Base-by-base conservation (phyloP, 2,329 filamentous ascomycete genomes). In the Fusarium pilosicola region DNA sequence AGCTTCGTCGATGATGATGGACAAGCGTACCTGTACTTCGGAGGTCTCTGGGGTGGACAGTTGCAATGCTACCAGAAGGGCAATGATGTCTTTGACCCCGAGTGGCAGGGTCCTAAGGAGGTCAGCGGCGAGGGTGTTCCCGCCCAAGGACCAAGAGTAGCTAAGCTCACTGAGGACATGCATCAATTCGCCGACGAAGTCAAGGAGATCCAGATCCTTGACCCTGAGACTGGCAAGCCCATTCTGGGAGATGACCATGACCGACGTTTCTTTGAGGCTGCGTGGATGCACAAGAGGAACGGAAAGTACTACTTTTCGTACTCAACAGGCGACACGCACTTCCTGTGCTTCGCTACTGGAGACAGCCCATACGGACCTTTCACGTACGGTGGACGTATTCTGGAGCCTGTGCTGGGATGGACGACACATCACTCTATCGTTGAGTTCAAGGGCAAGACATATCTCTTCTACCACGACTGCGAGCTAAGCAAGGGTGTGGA, bases 391-490 rank as follows among this genome's bases (percentile, higher is more conserved):
- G 93, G 93, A 0, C 84, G 89, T 52, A 92, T 95, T 62, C 80
- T 95, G 55, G 92, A 94, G 84, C 93, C 93, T 0, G 93, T 95
- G 10, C 81, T 93, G 32, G 93, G 93, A 3, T 95, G 93, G 93
- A 95, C 93, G 48, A 95, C 93, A 62, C 93, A 95, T 82, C 93
- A 95, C 80, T 93, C 90, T 7, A 92, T 95, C 74, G 91, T 92
- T 15, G 92, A 94, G 84, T 94, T 93, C 78, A 80, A 89, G 81
- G 91, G 88, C 8, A 88, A 87, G 73, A 94, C 92, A 89, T 95
- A 89, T 81, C 80, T 95, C 64, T 95, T 95, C 80, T 90, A 94
- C 80, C 93, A 95, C 79, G 93, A 95, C 83, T 90, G 90, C 68
- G 88, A 90, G 79, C 80, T 94, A 63, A 93, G 90, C 61, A 85